Evolutionary conservation across 75 land plant genomes (phyloP).

Genomic region (Cupressus sempervirens): DNA sequence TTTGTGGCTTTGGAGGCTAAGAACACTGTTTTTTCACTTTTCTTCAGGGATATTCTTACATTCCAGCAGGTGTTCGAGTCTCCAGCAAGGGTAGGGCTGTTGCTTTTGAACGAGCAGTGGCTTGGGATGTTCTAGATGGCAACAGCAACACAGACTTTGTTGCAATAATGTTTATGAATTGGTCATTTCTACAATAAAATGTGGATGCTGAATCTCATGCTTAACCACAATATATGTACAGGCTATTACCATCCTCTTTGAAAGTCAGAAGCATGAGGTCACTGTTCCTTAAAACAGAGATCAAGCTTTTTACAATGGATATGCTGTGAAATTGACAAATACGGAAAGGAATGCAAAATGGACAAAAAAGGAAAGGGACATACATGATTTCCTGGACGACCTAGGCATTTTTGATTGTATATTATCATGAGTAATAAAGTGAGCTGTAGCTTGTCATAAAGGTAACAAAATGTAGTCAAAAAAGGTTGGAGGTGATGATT

Average conservation of each 20-base stretch:
- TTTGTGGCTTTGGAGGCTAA: conserved; percentile 8
- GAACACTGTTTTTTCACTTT: not conserved
- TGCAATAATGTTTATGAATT: conserved; percentile 32
- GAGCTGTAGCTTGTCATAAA: not conserved
- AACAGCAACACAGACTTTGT: conserved; percentile 4
- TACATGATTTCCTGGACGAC: not conserved
- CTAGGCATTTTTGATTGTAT: not conserved
- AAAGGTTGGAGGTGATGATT: conserved; percentile 1
- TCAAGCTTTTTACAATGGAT: not conserved
- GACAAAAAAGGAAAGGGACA: not conserved
- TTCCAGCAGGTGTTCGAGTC: conserved; percentile 21
- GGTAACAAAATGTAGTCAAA: not conserved
- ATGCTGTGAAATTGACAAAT: not conserved
- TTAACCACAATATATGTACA: not conserved
- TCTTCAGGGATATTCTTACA: conserved; percentile 23
- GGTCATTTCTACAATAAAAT: conserved; percentile 33
- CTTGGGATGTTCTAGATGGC: conserved; percentile 22
- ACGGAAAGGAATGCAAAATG: not conserved
- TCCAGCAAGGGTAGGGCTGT: conserved; percentile 28
- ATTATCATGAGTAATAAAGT: not conserved
- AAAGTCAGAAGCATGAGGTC: not conserved
- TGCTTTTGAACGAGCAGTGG: conserved; percentile 26
- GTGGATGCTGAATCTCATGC: not conserved
- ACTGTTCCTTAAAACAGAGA: not conserved
- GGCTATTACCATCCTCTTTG: not conserved